Percentiles rank a stretch among this genome's conserved stretches.
phyloP scores from a whole-genome alignment of 805 yeast genomes.

The Dipodascus geniculatus region DNA sequence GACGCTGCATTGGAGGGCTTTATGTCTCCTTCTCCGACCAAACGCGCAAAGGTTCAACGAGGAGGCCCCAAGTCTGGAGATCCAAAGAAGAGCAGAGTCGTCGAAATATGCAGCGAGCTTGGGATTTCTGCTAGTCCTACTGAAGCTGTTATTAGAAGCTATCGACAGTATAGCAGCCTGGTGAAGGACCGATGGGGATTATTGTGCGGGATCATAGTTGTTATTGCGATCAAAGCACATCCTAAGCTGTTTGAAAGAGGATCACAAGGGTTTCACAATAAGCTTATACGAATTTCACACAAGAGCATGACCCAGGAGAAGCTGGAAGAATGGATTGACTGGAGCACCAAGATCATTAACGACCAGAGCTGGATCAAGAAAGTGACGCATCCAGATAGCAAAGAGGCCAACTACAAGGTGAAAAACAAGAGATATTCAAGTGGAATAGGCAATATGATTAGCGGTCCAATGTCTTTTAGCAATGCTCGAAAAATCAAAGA shows the following conservation, averaged over 20 bases:
- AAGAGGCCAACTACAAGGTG: slow-evolving; percentile 12
- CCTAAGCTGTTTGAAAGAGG: slow-evolving; percentile 16
- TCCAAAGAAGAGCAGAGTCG: slow-evolving; percentile 13
- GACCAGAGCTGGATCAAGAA: slow-evolving; percentile 25
- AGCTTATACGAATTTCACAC: slow-evolving; percentile 6
- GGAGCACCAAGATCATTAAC: slow-evolving; percentile 23
- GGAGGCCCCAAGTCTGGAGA: slow-evolving; percentile 14
- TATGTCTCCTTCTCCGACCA: not conserved
- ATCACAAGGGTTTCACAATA: slow-evolving; percentile 7
- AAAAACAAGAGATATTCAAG: slow-evolving; percentile 11
- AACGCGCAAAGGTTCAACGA: slow-evolving; percentile 4
- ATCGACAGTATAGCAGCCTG: slow-evolving; percentile 18
- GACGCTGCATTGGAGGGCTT: not conserved
- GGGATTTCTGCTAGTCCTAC: slow-evolving; percentile 11
- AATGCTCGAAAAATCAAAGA: slow-evolving; percentile 8
- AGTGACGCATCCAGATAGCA: slow-evolving; percentile 10
- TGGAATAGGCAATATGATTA: slow-evolving; percentile 19
- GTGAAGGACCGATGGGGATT: slow-evolving; percentile 27
- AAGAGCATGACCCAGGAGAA: slow-evolving; percentile 6
- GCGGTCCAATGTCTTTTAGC: slow-evolving; percentile 11
- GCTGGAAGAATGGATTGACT: slow-evolving; percentile 23
- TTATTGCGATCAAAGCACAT: slow-evolving; percentile 20
- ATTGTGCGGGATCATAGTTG: slow-evolving; percentile 22
- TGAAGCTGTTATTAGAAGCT: slow-evolving; percentile 20
- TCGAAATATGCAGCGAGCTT: slow-evolving; percentile 10